phyloP scores from a whole-genome alignment of 306 rosid genomes.

The Vigna unguiculata region DNA sequence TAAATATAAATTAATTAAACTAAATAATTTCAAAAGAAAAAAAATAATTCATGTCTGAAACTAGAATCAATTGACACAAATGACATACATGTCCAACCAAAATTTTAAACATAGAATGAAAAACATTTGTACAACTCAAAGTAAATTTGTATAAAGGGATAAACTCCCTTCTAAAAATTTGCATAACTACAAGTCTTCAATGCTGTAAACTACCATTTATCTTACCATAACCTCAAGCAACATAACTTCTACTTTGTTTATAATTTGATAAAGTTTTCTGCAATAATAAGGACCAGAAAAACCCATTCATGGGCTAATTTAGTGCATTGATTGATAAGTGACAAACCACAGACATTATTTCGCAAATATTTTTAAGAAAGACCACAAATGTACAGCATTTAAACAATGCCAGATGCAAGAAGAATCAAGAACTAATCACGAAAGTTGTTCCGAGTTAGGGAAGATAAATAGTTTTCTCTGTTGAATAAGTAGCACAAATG shows the following conservation, averaged over 20 bases:
- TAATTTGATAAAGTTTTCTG: not conserved
- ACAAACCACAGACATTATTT: not conserved
- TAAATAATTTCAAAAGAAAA: not conserved
- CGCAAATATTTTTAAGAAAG: slow-evolving; percentile 10
- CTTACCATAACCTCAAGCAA: not conserved
- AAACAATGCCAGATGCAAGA: slow-evolving; percentile 34
- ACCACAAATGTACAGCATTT: slow-evolving; percentile 22
- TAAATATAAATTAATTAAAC: too few relatives aligned
- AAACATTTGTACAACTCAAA: too few relatives aligned
- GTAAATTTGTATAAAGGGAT: too few relatives aligned
- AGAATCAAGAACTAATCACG: slow-evolving; percentile 29
- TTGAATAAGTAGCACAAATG: slow-evolving; percentile 19
- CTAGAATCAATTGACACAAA: not conserved
- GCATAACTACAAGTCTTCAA: not conserved
- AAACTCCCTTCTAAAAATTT: too few relatives aligned
- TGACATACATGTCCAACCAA: too few relatives aligned
- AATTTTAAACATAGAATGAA: too few relatives aligned
- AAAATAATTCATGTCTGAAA: too few relatives aligned
- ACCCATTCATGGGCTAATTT: not conserved
- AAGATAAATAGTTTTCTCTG: slow-evolving; percentile 35
- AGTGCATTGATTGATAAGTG: not conserved
- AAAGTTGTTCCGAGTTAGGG: slow-evolving; percentile 8
- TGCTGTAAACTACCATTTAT: not conserved
- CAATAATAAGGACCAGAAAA: not conserved
- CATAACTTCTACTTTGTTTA: not conserved